Conservation (phyloP, 2,329 filamentous ascomycete genomes). For the Capronia epimyces region DNA sequence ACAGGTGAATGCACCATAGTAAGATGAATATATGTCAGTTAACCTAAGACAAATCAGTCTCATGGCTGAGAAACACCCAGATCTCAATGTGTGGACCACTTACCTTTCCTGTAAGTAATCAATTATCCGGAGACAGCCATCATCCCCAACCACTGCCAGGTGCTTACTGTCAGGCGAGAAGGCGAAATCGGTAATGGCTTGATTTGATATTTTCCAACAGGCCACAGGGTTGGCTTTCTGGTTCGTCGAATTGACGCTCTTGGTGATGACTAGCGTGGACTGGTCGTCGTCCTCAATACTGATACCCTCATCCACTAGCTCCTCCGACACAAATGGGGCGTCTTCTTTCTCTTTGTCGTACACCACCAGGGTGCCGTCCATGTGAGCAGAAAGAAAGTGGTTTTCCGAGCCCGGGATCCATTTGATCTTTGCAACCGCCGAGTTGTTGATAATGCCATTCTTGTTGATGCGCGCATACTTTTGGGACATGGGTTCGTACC, state of each 20-base stretch:
- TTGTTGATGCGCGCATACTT: slow-evolving; percentile 96
- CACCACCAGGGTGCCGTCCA: slow-evolving; percentile 83
- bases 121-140: slow-evolving; percentile 81
- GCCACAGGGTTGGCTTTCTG: slow-evolving; percentile 91
- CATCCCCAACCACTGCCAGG: slow-evolving; percentile 84
- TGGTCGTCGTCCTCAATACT: slow-evolving; percentile 34
- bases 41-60: slow-evolving; percentile 49
- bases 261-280: slow-evolving; percentile 63
- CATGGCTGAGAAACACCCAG: slow-evolving; percentile 7
- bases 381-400: slow-evolving; percentile 83
- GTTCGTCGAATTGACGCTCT: slow-evolving; percentile 89
- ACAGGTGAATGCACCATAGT: slow-evolving; percentile 88
- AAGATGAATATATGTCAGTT: slow-evolving; percentile 80
- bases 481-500: slow-evolving; percentile 96
- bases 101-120: slow-evolving; percentile 88
- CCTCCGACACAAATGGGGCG: slow-evolving; percentile 67
- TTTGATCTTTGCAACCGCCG: slow-evolving; percentile 76
- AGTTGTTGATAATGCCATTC: slow-evolving; percentile 84
- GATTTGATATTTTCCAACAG: slow-evolving; percentile 86
- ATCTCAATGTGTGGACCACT: slow-evolving; percentile 31
- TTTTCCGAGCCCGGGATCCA: slow-evolving; percentile 96
- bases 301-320: slow-evolving; percentile 40
- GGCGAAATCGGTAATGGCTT: slow-evolving; percentile 81
- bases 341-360: slow-evolving; percentile 98
- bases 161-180: slow-evolving; percentile 87